These are phyloP conservation scores for Nothophoma quercina DNA, from an alignment of 2,329 filamentous ascomycete species.

Conservation along the genomic window DNA sequence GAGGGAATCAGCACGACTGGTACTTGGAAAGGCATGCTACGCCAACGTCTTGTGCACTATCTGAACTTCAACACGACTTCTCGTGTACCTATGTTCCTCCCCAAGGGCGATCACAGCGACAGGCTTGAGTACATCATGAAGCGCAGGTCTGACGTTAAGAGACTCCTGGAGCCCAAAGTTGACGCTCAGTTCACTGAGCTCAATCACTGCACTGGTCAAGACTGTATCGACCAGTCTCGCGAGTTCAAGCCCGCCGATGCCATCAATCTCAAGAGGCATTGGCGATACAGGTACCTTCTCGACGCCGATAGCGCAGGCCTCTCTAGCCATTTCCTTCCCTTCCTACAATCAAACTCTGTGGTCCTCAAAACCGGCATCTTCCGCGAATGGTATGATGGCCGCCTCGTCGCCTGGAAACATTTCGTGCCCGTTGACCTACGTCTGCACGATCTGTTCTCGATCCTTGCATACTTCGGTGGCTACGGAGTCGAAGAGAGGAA, in stretches of 20 bases:
- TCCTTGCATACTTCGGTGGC: conserved; percentile 72
- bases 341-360: conserved; percentile 70
- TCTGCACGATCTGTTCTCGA: conserved; percentile 76
- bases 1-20: conserved; percentile 61
- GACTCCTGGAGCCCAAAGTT: conserved; percentile 56
- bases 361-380: conserved; percentile 78
- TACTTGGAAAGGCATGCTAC: conserved; percentile 72
- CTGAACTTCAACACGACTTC: conserved; percentile 41
- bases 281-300: conserved; percentile 74
- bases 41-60: conserved; percentile 75
- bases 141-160: conserved; percentile 61
- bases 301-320: conserved; percentile 74
- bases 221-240: conserved; percentile 61
- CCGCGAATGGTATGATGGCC: conserved; percentile 79
- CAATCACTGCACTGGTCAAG: conserved; percentile 61
- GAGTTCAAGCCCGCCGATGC: conserved; percentile 60
- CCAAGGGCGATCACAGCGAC: conserved; percentile 58
- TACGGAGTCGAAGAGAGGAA: conserved; percentile 34
- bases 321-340: conserved; percentile 69
- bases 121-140: conserved; percentile 66
- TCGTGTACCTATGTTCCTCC: conserved; percentile 43
- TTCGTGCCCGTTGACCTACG: conserved; percentile 80
- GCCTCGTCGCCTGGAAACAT: conserved; percentile 78
- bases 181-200: conserved; percentile 67
- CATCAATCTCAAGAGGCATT: conserved; percentile 64